These are phyloP conservation scores for Leccinellum albellum DNA, from an alignment of 768 basidiomycete genomes.

Conservation along the genomic window DNA sequence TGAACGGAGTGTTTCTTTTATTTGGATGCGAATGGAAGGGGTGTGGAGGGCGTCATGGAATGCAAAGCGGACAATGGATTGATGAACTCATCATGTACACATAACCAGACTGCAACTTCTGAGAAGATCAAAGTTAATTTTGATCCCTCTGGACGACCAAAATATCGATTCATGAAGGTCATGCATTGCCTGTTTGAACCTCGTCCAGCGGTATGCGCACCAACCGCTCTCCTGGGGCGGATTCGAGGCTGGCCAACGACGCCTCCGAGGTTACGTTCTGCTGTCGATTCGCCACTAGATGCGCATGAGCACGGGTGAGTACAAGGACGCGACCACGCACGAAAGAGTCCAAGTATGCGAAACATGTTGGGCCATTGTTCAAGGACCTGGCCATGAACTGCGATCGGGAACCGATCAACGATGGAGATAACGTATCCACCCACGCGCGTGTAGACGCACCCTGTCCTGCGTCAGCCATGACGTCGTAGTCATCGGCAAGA, in stretches of 20 bases:
- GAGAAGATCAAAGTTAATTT: too few species aligned
- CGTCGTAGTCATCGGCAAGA: conserved; percentile 67
- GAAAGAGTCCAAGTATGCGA: conserved; percentile 62
- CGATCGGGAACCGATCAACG: neutral
- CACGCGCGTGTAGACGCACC: conserved; percentile 35
- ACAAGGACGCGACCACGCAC: conserved; percentile 38
- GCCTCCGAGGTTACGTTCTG: conserved; percentile 27
- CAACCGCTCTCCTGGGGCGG: conserved; percentile 52
- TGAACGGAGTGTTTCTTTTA: neutral
- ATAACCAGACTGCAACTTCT: too few species aligned
- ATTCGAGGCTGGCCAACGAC: conserved; percentile 7
- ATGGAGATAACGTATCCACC: neutral
- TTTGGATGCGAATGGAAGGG: too few species aligned
- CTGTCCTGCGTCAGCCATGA: conserved; percentile 75
- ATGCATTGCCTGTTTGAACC: conserved; percentile 35
- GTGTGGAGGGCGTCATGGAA: too few species aligned
- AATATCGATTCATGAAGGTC: conserved; percentile 7
- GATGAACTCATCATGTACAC: too few species aligned
- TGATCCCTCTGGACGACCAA: neutral
- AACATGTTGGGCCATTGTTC: conserved; percentile 86
- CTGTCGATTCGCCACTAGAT: conserved; percentile 49
- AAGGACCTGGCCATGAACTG: conserved; percentile 74
- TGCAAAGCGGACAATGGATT: too few species aligned
- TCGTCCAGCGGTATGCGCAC: conserved; percentile 76
- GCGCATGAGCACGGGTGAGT: neutral